These are phyloP conservation scores for Chlamydomonas sphaeroides DNA, from an alignment of 139 green algal species.

Conservation along the genomic window DNA sequence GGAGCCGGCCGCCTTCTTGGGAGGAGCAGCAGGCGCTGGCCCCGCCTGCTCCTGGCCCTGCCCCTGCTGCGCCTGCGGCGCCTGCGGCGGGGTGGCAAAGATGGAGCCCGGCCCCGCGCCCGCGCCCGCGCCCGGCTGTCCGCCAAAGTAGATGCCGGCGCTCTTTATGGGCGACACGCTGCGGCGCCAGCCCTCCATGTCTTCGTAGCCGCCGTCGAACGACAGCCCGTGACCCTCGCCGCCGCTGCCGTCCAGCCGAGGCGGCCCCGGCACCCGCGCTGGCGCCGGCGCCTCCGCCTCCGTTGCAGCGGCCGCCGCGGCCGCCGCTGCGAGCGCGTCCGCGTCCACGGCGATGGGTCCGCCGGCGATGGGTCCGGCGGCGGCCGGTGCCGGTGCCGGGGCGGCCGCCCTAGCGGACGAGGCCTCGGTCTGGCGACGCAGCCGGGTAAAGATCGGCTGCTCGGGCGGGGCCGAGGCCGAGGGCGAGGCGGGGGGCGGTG, in stretches of 20 bases:
- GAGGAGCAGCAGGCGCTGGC: not conserved
- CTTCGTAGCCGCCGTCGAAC: not conserved
- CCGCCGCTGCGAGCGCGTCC: not conserved
- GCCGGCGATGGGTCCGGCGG: no score
- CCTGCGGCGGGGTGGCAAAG: not conserved
- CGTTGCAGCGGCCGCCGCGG: not conserved
- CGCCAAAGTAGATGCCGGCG: constrained; percentile 23
- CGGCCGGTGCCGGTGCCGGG: no score
- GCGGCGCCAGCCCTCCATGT: constrained; percentile 19
- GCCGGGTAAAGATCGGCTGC: no score
- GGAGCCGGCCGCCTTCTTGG: not conserved
- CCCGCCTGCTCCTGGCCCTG: no score
- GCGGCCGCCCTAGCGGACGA: no score
- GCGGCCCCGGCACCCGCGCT: not conserved
- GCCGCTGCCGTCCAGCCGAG: not conserved
- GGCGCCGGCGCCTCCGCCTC: not conserved
- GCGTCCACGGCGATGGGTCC: no score
- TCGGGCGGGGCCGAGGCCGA: no score
- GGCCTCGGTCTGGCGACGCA: no score
- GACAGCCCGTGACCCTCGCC: not conserved
- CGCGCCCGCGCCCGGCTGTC: not conserved
- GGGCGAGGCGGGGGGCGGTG: no score
- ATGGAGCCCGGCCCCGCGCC: not conserved
- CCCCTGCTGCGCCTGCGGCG: not conserved
- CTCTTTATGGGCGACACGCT: constrained; percentile 28